phyloP scores from a whole-genome alignment of 257 asterid species.

The Plectranthus barbatus region DNA sequence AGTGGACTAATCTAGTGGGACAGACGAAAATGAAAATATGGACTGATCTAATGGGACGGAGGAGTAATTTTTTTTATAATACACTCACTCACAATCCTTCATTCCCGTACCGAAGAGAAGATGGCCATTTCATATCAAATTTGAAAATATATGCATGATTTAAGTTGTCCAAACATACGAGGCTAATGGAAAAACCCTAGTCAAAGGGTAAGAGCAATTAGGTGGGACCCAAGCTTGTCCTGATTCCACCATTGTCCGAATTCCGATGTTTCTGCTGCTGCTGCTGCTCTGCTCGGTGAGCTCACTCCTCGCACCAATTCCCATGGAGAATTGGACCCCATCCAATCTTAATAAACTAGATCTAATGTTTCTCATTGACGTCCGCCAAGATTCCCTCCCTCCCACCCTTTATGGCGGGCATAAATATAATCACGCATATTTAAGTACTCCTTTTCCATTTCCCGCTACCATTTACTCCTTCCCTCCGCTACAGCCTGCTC shows the following conservation, averaged over 20 bases:
- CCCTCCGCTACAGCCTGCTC: background rate
- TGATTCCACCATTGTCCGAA: conserved; percentile 17
- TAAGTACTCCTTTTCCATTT: conserved; percentile 16
- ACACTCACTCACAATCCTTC: too few species aligned
- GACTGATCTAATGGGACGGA: too few species aligned
- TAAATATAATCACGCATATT: conserved; percentile 9
- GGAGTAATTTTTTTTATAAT: too few species aligned
- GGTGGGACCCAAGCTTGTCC: conserved; percentile 27
- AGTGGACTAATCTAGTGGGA: too few species aligned
- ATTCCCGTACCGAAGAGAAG: too few species aligned
- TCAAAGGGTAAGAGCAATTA: conserved; percentile 23
- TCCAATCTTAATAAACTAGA: conserved; percentile 24
- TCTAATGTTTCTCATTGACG: conserved; percentile 35
- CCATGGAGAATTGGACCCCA: conserved; percentile 23
- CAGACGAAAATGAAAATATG: too few species aligned
- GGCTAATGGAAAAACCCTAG: conserved; percentile 16
- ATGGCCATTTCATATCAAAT: too few species aligned
- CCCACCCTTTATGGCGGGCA: conserved; percentile 31
- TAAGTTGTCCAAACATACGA: background rate
- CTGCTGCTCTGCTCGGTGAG: background rate
- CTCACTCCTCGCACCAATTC: conserved; percentile 24
- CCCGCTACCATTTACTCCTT: conserved; percentile 27
- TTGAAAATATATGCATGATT: too few species aligned
- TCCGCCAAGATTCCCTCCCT: conserved; percentile 34
- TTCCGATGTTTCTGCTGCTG: conserved; percentile 22